A percentile compares a stretch with the other conserved stretches of the same genome.
Conservation (phyloP, 148 eudicot genomes). For the Fagopyrum esculentum region DNA sequence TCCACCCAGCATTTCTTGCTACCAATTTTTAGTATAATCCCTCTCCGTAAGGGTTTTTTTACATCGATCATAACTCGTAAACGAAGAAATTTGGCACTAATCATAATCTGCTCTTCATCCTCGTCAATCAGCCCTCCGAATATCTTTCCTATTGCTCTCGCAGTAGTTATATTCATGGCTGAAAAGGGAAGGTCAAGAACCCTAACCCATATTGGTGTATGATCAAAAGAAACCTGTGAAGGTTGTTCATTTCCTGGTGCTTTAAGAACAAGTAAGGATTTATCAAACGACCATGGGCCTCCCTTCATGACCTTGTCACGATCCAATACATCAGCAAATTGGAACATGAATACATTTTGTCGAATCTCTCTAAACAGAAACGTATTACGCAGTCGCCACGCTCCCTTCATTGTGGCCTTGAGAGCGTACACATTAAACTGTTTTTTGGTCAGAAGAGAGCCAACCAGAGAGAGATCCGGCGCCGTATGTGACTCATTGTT, state of each 20-base stretch:
- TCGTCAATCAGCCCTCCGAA: neutral
- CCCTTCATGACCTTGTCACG: neutral
- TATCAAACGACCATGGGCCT: neutral
- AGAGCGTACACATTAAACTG: neutral
- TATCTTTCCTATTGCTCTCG: neutral
- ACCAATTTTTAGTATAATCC: neutral
- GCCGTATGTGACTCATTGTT: no score
- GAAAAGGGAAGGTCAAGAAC: constrained; percentile 1
- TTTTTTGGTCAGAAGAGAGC: neutral
- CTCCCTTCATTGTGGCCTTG: constrained; percentile 6
- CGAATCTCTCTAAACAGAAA: neutral
- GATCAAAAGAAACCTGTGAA: neutral
- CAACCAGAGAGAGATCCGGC: neutral
- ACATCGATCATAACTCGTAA: neutral
- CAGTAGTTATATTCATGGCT: constrained; percentile 6
- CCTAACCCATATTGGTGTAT: neutral
- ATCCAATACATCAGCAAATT: neutral
- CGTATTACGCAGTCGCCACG: neutral
- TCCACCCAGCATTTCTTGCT: neutral
- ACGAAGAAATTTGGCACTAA: neutral
- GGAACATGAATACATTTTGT: neutral
- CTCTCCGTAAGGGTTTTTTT: neutral
- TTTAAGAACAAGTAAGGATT: neutral
- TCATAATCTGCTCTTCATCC: neutral
- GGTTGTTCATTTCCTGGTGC: constrained; percentile 16